phyloP scores from a whole-genome alignment of 2,329 filamentous ascomycete genomes.

The Penicillium griseofulvum region DNA sequence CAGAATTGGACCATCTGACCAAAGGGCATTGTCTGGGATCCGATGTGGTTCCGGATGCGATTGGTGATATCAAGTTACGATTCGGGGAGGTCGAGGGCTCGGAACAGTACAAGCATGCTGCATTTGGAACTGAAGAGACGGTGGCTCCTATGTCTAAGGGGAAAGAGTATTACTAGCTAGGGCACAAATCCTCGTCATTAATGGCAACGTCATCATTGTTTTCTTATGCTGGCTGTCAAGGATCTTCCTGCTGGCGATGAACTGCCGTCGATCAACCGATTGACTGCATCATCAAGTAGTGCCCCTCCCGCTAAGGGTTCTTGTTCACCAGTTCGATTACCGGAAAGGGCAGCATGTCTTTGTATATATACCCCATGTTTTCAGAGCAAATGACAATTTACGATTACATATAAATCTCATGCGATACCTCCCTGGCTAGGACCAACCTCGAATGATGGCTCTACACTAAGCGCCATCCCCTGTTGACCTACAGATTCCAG shows the following conservation, averaged over 20 bases:
- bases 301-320: too few relatives aligned
- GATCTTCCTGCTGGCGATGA: background rate
- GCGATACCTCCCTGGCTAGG: too few relatives aligned
- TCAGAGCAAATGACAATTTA: too few relatives aligned
- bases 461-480: too few relatives aligned
- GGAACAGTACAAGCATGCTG: slow-evolving; percentile 1
- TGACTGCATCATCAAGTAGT: too few relatives aligned
- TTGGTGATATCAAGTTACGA: background rate
- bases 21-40: slow-evolving; percentile 8
- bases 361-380: too few relatives aligned
- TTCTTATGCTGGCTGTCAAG: background rate
- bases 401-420: too few relatives aligned
- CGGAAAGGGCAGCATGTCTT: too few relatives aligned
- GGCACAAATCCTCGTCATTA: background rate
- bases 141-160: background rate
- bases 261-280: too few relatives aligned
- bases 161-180: background rate
- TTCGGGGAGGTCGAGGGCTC: slow-evolving; percentile 2
- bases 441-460: too few relatives aligned
- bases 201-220: background rate
- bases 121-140: slow-evolving; percentile 2
- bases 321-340: too few relatives aligned
- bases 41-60: background rate
- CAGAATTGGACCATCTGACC: slow-evolving; percentile 8
- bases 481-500: too few relatives aligned